Evolutionary conservation across 139 green algal species (phyloP).

Genomic region (Micractinium conductrix): DNA sequence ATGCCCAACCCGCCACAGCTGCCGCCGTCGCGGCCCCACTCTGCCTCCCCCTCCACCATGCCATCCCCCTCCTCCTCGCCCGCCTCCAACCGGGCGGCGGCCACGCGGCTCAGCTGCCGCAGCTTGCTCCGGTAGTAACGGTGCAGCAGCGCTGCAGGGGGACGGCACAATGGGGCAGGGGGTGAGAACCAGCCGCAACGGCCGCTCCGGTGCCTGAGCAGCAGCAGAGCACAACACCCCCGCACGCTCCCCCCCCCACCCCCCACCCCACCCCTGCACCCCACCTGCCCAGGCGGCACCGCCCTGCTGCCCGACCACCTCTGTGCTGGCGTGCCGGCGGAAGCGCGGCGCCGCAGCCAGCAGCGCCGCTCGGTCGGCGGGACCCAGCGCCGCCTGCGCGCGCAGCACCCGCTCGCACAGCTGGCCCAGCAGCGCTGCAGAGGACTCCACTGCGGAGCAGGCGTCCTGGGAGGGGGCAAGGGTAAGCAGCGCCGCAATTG

Average conservation of each 20-base stretch:
- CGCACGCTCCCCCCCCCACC: not conserved
- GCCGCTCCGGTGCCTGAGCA: no score
- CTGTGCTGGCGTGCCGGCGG: conserved; percentile 5
- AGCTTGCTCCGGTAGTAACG: conserved; percentile 23
- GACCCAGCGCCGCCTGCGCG: not conserved
- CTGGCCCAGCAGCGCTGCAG: conserved; percentile 1
- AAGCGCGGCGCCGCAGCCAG: not conserved
- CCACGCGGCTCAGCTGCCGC: conserved; percentile 8
- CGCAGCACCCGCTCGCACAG: conserved; percentile 13
- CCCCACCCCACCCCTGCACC: not conserved
- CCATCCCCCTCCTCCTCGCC: not conserved
- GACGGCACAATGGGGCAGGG: no score
- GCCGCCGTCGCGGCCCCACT: not conserved
- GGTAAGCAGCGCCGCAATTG: not conserved
- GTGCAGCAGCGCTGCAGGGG: not conserved
- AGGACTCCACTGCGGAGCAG: conserved; percentile 1
- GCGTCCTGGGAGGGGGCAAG: not conserved
- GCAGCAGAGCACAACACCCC: no score
- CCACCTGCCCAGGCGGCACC: conserved; percentile 9
- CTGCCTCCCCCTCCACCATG: not conserved
- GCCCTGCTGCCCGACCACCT: not conserved
- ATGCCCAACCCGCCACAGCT: not conserved
- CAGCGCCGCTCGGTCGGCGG: not conserved
- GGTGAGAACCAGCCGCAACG: no score
- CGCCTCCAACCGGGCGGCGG: not conserved